Evolutionary conservation across 1,284 basidiomycete genomes (phyloP).

Genomic region (Kalmanozyma brasiliensis): DNA sequence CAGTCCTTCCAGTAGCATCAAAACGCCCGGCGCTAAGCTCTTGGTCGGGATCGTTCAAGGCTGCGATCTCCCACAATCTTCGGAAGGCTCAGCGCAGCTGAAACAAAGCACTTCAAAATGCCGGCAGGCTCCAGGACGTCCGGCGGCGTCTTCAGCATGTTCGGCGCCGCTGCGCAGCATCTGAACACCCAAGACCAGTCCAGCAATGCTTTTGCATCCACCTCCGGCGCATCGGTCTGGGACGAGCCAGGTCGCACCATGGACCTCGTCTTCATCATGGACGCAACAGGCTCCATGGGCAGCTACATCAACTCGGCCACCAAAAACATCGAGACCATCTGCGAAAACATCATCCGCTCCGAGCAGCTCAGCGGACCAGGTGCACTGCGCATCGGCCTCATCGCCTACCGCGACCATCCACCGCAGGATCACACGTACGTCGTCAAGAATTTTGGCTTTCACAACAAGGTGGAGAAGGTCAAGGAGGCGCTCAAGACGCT

Average conservation of each 20-base stretch:
- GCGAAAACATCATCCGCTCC: conserved; percentile 93
- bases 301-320: conserved; percentile 74
- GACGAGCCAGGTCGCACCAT: conserved; percentile 46
- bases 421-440: conserved; percentile 72
- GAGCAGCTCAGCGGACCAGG: conserved; percentile 86
- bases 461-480: conserved; percentile 86
- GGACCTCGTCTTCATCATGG: conserved; percentile 67
- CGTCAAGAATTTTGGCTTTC: conserved; percentile 88
- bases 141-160: conserved; percentile 58
- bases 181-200: conserved; percentile 31
- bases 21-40: no score
- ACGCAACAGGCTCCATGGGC: conserved; percentile 68
- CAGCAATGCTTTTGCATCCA: conserved; percentile 14
- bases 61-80: no score
- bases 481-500: conserved; percentile 84
- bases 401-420: conserved; percentile 74
- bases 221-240: conserved; percentile 25
- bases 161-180: conserved; percentile 55
- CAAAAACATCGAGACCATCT: conserved; percentile 96
- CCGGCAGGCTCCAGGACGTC: conserved; percentile 24
- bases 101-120: conserved; percentile 11
- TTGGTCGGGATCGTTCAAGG: no score
- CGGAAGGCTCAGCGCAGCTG: not conserved
- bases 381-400: conserved; percentile 74
- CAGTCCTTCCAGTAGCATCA: no score